Evolutionary conservation across 495 filamentous ascomycete species (phyloP).

Genomic region (Penicillium malachiteum): DNA sequence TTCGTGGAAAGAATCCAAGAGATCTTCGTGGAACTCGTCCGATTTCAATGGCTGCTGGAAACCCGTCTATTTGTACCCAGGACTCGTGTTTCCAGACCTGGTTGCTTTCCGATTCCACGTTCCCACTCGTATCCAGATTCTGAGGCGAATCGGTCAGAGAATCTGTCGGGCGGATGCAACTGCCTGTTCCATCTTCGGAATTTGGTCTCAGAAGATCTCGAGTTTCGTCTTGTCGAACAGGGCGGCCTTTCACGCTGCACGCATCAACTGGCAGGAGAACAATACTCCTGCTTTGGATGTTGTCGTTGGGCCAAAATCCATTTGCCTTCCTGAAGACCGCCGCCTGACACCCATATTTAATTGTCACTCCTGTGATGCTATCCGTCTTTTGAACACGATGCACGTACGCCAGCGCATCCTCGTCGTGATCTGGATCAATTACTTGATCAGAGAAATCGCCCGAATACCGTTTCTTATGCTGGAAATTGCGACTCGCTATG

Average conservation of each 20-base stretch:
- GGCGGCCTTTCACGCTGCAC: constrained; percentile 77
- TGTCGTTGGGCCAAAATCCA: constrained; percentile 90
- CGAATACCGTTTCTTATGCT: constrained; percentile 61
- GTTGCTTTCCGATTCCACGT: constrained; percentile 44
- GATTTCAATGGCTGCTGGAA: constrained; percentile 72
- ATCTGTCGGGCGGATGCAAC: constrained; percentile 41
- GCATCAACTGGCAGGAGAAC: constrained; percentile 87
- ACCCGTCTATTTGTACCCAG: constrained; percentile 77
- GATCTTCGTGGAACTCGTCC: constrained; percentile 77
- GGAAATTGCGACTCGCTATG: constrained; percentile 41
- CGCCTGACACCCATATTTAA: constrained; percentile 81
- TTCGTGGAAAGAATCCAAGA: constrained; percentile 88
- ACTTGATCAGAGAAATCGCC: constrained; percentile 45
- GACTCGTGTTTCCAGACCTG: constrained; percentile 78
- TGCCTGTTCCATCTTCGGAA: constrained; percentile 37
- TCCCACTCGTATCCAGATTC: constrained; percentile 19
- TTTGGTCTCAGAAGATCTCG: constrained; percentile 37
- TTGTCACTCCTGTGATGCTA: constrained; percentile 84
- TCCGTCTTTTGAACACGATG: constrained; percentile 81
- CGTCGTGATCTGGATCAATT: constrained; percentile 56
- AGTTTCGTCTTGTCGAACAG: constrained; percentile 25
- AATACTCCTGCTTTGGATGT: constrained; percentile 75
- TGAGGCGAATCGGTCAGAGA: constrained; percentile 18
- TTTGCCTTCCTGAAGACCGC: constrained; percentile 83
- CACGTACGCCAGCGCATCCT: constrained; percentile 79